Evolutionary conservation across 139 green algal genomes (phyloP).

Genomic region (Tetraselmis striata): DNA sequence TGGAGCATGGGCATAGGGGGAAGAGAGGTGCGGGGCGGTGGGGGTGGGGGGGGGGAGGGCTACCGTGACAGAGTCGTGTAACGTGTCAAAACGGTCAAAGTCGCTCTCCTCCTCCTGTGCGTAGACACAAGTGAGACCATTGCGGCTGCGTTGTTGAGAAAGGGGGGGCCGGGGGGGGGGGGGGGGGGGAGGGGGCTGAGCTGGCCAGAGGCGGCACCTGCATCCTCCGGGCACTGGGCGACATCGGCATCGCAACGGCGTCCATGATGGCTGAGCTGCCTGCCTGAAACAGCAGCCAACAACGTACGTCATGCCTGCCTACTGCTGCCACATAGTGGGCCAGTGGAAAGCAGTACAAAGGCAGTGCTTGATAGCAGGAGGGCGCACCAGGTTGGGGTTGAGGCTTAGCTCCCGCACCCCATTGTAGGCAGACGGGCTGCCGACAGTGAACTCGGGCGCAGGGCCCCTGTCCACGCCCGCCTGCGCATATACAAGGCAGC

Average conservation of each 20-base stretch:
- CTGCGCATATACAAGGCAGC: no score
- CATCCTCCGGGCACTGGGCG: neutral
- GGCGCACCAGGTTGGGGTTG: neutral
- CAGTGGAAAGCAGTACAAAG: no score
- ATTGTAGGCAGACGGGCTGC: neutral
- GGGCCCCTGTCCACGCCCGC: neutral
- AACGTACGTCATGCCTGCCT: no score
- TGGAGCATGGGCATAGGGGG: no score
- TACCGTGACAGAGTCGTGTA: neutral
- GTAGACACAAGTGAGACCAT: neutral
- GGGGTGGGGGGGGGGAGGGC: neutral
- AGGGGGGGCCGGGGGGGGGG: no score
- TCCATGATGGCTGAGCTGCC: neutral
- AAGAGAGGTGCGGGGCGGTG: no score
- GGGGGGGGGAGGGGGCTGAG: neutral
- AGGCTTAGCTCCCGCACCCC: neutral
- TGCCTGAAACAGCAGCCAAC: no score
- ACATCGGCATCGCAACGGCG: neutral
- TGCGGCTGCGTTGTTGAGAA: neutral
- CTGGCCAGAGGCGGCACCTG: neutral
- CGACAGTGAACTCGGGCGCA: neutral
- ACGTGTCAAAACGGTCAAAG: neutral
- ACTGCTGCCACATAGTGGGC: no score
- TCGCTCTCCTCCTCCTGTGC: neutral
- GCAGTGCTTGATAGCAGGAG: no score